These are phyloP conservation scores for Neohortaea acidophila DNA, from an alignment of 495 filamentous ascomycete species.

Conservation along the genomic window DNA sequence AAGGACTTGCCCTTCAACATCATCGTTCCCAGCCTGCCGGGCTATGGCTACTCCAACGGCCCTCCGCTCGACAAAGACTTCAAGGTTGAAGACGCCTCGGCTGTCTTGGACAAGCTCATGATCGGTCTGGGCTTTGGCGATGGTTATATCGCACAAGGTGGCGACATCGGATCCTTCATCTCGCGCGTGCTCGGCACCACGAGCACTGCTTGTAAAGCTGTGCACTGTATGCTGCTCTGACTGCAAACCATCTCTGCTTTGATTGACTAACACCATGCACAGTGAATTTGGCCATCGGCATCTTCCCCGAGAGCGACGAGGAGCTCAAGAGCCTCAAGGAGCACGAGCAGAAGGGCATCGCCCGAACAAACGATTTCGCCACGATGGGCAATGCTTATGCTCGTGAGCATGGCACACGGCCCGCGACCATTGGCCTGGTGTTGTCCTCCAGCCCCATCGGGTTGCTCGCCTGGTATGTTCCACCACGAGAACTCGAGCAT, in stretches of 20 bases:
- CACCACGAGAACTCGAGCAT: background rate
- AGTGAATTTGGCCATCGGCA: constrained; percentile 6
- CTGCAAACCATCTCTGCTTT: background rate
- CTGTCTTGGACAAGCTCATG: constrained; percentile 45
- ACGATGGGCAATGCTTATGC: constrained; percentile 37
- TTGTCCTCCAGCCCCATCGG: constrained; percentile 44
- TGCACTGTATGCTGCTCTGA: constrained; percentile 22
- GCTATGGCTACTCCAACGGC: constrained; percentile 43
- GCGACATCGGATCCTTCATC: constrained; percentile 46
- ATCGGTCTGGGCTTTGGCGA: constrained; percentile 39
- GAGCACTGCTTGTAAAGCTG: constrained; percentile 29
- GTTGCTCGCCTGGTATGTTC: constrained; percentile 45
- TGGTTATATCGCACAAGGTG: constrained; percentile 51
- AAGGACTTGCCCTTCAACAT: constrained; percentile 47
- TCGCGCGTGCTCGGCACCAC: constrained; percentile 30
- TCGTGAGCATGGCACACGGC: constrained; percentile 41
- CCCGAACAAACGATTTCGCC: constrained; percentile 25
- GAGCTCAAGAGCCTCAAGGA: constrained; percentile 1
- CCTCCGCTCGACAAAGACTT: constrained; percentile 38
- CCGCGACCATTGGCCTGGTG: constrained; percentile 46
- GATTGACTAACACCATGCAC: background rate
- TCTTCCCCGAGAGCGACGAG: background rate
- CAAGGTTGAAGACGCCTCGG: constrained; percentile 27
- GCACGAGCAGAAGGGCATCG: constrained; percentile 10
- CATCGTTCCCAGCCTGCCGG: constrained; percentile 49